Evolutionary conservation across 83 land plant genomes (phyloP), one percentile per base, ranked within the genome.

Genomic region (Thuja plicata): DNA sequence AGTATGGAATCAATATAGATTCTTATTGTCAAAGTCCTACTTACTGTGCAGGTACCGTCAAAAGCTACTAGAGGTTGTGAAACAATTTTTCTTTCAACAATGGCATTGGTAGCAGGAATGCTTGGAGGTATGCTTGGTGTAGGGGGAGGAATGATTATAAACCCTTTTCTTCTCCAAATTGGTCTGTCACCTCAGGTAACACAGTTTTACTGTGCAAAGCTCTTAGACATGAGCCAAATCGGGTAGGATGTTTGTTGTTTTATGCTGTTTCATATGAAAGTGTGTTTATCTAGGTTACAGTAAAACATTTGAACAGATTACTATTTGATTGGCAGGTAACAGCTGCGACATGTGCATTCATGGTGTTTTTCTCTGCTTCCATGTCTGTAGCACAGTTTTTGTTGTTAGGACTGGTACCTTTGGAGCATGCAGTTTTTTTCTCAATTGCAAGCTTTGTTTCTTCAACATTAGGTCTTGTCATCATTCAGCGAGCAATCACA

Each of bases 311-410:
- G 37, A 86, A 17, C 54, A 86, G 21, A 12, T 34, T 34, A 34
- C 3, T 55, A 17, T 57, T 86, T 54, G 43, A 21, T 86, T 54
- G 40, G 74, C 91, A 95, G 96, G 91, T 89, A 70, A 89, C 96
- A 50, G 96, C 96, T 5, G 96, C 94, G 60, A 95, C 96, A 24
- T 88, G 91, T 40, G 89, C 94, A 27, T 95, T 92, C 91, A 96
- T 97, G 96, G 96, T 97, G 55, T 93, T 96, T 88, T 97, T 97
- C 94, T 94, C 99, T 37, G 91, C 98, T 19, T 94, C 99, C 12
- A 91, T 95, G 97, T 96, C 99, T n/a, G 92, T 93, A 84, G 89
- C 93, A 34, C 97, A 97, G 89, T 97, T 91, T 91, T 86, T 97
- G 88, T 82, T 96, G 37, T 34, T 97, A 87, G 99, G 99, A 15